Evolutionary conservation across 2,329 filamentous ascomycete species (phyloP), one percentile per base, ranked within the genome.

Genomic region (Hypoxylon sp.): DNA sequence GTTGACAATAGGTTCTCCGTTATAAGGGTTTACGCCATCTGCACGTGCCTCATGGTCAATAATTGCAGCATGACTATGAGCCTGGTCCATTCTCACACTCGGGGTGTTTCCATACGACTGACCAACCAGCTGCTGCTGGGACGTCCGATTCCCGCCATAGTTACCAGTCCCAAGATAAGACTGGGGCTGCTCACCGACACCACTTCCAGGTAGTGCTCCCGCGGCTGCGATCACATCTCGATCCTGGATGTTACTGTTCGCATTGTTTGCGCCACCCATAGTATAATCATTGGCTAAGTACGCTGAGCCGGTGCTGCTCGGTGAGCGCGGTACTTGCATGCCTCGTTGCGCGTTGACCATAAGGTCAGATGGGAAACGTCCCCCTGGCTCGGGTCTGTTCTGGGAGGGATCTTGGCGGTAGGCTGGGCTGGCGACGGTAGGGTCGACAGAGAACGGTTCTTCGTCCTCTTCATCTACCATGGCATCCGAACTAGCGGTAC

Each of bases 301-400:
- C 69, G 85, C 88, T 72, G 92, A 94, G 78, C 90, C 93, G 79
- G 89, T 88, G 84, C 92, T 96, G 84, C 91, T 92, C 65, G 91
- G 91, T 76, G 92, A 93, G 77, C 89, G 83, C 76, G 91, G 88
- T 76, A 87, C 89, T 80, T 93, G 90, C 88, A 93, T 89, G 84
- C 91, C 90, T 83, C 92, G 89, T 77, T 88, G 81, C 67, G 85
- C 83, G 79, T 93, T 91, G 78, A 97, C 87, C 82, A 93, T 89
- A 74, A 98, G 84, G 84, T 97, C 94, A 81, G 92, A 96, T 81
- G 95, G 95, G 83, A 99, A 99, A 80, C 94, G 89, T 84, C 95
- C 95, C 89, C 94, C 95, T 89, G 93, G 90, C 86, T 92, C 89
- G 77, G 93, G 92, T 79, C 93, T 89, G 79, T 86, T 86, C 73